Evolutionary conservation across 2,329 filamentous ascomycete genomes (phyloP).

Genomic region (Colletotrichum kahawae): DNA sequence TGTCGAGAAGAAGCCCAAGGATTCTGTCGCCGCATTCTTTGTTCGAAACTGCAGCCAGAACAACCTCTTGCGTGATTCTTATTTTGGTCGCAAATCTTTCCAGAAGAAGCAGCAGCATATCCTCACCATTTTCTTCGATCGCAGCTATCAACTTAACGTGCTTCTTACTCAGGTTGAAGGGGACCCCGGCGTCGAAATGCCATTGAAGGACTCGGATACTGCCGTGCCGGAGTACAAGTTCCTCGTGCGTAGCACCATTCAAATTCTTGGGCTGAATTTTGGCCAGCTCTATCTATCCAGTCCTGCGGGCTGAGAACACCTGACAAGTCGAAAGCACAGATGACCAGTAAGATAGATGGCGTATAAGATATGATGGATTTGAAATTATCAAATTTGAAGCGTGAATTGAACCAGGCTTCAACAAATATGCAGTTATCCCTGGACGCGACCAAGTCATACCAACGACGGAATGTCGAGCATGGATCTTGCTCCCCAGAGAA

Average conservation of each 20-base stretch:
- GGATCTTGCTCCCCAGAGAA: not conserved
- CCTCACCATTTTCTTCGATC: too few relatives aligned
- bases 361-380: rapidly evolving
- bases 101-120: not conserved
- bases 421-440: too few relatives aligned
- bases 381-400: not conserved
- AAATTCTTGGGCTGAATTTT: not conserved
- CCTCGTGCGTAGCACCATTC: not conserved
- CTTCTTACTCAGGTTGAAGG: not conserved
- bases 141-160: not conserved
- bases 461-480: not conserved
- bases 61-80: not conserved
- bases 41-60: not conserved
- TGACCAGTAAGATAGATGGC: not conserved
- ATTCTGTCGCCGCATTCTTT: not conserved
- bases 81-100: not conserved
- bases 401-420: too few relatives aligned
- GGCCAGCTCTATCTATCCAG: not conserved
- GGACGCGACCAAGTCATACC: not conserved
- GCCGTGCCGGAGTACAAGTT: not conserved
- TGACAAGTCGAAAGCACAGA: not conserved
- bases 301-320: not conserved
- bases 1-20: not conserved
- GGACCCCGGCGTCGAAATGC: not conserved
- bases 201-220: not conserved